Evolutionary conservation across 2,329 filamentous ascomycete genomes (phyloP), one percentile per base, ranked within the genome.

Genomic region (Aphanoascus verrucosus): DNA sequence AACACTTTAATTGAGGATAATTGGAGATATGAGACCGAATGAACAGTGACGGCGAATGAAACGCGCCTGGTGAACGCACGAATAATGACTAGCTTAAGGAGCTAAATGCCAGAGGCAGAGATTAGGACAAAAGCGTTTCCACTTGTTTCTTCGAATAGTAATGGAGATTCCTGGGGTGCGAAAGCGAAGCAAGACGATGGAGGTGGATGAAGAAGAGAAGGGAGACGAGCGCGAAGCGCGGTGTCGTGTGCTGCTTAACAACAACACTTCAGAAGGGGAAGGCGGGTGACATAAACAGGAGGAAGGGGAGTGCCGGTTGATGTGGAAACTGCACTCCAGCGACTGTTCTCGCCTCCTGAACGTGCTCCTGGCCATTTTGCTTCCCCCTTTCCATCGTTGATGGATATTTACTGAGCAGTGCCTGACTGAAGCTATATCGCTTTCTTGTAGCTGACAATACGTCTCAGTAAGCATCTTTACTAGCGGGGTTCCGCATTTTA

Each of bases 251-350:
- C 7, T 28, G 23, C 23, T 28, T 28, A 14, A 48, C 32, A 49
- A 40, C 34, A 49, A 49, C 32, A 49, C 47, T 42, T 15, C 23
- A 43, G n/a, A n/a, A 9, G 15, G 28, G 49, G 49, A 51, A 51
- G 49, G 49, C 28, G 31, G n/a, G 31, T 7, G 28, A 17, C 9
- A 17, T 2, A 6, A n/a, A 23, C 11, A 5, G 7, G 4, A 20
- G 40, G 17, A 51, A 43, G 17, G 49, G 23, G 20, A 11, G 2
- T 9, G 40, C 7, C 2, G 32, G 37, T 31, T 23, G 15, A n/a
- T 34, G 8, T 51, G 40, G 49, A 42, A 51, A 28, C 15, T 23
- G 15, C 49, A 43, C 32, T 19, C 3, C 34, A 19, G 9, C n/a
- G 20, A 47, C 23, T 47, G 15, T 20, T n/a, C 35, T 20, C 44